Base-by-base conservation (phyloP, 805 yeast species). In the Metschnikowia corniflorae region DNA sequence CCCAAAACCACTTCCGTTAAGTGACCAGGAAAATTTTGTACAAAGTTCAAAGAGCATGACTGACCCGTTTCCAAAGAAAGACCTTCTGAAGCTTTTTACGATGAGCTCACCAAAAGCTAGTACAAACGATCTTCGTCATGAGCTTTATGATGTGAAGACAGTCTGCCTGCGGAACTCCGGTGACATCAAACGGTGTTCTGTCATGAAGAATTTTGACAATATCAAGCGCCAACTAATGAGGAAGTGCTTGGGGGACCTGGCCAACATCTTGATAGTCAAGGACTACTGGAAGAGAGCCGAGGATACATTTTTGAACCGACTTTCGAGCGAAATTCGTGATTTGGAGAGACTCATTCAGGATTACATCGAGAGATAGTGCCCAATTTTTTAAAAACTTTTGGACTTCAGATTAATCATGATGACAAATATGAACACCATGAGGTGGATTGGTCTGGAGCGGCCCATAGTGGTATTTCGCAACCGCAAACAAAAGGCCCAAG, bases 271-370 rank as follows among this genome's bases (percentile, higher is more conserved):
- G 10, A 10, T 37, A 5, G 13, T 16, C 16, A 29, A 18, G 5
- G 18, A 31, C 20, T 16, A 6, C 8, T 37, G 40, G 40, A 17
- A 15, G 6, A 26, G 22, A 6, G 40, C 40, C n/a, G 40, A 31
- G 15, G 40, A 26, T 17, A 12, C 32, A 16, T 37, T 37, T 18
- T 7, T 31, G 6, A 10, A 13, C 12, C 35, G 40, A 12, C 40
- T 37, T 26, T 27, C 35, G 6, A 28, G 16, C 20, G 40, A 37
- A 25, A 17, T 37, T 17, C 27, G 15, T 13, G 40, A 37, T 4
- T 18, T 37, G 15, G 36, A 37, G n/a, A 31, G 15, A n/a, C 35
- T 37, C 16, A 37, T 37, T 15, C 40, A 18, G 26, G 35, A 37
- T 10, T 37, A 27, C 16, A 20, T 37, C n/a, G 35, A 37, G n/a